Base-by-base conservation (phyloP, 176 grass and related monocot genomes). In the Cenchrus fungigraminus region DNA sequence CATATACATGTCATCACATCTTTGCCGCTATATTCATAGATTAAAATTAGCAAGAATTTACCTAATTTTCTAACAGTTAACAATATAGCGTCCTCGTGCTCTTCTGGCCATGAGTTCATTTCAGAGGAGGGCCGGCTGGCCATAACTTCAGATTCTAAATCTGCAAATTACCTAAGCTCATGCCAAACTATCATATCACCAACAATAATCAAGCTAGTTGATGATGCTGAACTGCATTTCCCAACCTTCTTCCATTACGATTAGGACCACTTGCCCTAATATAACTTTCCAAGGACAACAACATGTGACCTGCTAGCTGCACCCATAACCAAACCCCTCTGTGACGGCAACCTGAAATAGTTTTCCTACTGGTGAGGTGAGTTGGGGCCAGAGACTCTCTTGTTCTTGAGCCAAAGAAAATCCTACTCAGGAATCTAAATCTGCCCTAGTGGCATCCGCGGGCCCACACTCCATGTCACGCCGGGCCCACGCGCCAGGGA, bases 381-480 rank as follows among this genome's bases (percentile, higher is more conserved):
- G 12, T 49, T 70, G 86, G 17, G 42, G 47, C 71, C 52, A 51
- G 58, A 17, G 17, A 46, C 43, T 17, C 63, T 56, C 12, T 51
- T 84, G 29, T 67, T 76, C 49, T 51, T 65, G 47, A 84, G 46
- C 71, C 8, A 2, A 20, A 9, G 6, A 65, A 69, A 72, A 62
- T 71, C 64, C 9, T 80, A 10, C 4, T 45, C 15, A 40, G 61
- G 50, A 79, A 84, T 84, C 81, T 17, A 74, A 88, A 84, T 68
- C 73, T 53, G 29, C 4, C 79, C 7, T 68, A 56, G 73, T 53
- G 43, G 44, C 29, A n/a, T 61, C 52, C 12, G 0, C 1, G 62
- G 68, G 71, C 53, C 79, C 86, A 82, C 86, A 53, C 4, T 10
- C 8, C 32, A 10, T 80, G 77, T 80, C 68, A 53, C 29, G 2